phyloP scores from a whole-genome alignment of 192 early-diverging fungal genomes.

The Pilaira anomala region DNA sequence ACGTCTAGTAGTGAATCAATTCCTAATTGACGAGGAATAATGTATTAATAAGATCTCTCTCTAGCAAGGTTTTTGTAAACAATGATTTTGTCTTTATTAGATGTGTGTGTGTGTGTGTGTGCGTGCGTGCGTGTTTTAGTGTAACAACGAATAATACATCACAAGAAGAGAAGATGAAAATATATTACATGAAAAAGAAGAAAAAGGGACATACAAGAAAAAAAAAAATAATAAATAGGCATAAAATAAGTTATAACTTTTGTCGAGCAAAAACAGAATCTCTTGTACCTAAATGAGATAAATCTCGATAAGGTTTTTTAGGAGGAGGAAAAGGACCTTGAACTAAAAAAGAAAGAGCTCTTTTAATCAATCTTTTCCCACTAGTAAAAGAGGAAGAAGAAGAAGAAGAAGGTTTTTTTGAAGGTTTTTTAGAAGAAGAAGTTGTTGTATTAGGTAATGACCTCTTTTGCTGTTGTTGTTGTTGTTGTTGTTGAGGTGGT shows the following conservation, averaged over 20 bases:
- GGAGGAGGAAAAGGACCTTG: conserved; percentile 34
- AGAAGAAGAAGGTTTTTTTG: neutral
- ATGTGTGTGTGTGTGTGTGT: no score
- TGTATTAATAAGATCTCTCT: no score
- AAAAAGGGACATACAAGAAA: neutral
- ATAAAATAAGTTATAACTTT: neutral
- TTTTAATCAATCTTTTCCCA: neutral
- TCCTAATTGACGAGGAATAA: no score
- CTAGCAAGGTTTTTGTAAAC: no score
- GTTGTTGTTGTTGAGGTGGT: neutral
- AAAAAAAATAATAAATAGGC: neutral
- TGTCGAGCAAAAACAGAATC: conserved; percentile 5
- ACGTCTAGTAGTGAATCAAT: no score
- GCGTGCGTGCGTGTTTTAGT: no score
- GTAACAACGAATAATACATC: no score
- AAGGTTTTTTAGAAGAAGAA: neutral
- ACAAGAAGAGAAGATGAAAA: no score
- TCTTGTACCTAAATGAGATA: conserved; percentile 29
- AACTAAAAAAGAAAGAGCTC: conserved; percentile 7
- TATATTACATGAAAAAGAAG: no score
- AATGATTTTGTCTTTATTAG: no score
- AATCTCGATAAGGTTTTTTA: conserved; percentile 24
- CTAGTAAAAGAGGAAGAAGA: no score
- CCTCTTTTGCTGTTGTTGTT: neutral
- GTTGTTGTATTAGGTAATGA: conserved; percentile 22